Percentiles rank a stretch among this genome's conserved stretches.
Evolutionary conservation across 1,284 basidiomycete species (phyloP).

Genomic region (Dichomitus squalens): DNA sequence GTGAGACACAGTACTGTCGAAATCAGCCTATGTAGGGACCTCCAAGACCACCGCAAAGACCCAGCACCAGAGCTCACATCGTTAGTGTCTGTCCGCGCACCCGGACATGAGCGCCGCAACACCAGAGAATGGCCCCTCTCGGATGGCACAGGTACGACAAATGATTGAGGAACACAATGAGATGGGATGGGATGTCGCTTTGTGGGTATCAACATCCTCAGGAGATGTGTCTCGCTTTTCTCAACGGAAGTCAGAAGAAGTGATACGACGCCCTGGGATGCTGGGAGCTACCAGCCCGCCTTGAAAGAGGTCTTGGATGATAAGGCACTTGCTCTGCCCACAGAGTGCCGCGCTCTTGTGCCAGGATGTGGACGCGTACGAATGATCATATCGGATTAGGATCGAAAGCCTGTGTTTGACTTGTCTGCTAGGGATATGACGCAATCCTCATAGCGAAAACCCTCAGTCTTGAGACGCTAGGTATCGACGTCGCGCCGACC

Average conservation of each 20-base stretch:
- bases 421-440: conserved; percentile 55
- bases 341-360: conserved; percentile 61
- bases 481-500: conserved; percentile 59
- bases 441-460: conserved; percentile 50
- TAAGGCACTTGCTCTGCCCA: conserved; percentile 54
- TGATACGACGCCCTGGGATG: conserved; percentile 69
- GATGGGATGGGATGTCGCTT: conserved; percentile 27
- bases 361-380: conserved; percentile 74
- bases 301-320: conserved; percentile 56
- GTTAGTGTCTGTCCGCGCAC: too few species aligned
- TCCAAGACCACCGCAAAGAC: too few species aligned
- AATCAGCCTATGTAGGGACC: too few species aligned
- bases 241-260: conserved; percentile 46
- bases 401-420: too few species aligned
- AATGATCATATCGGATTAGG: conserved; percentile 1
- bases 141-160: not conserved
- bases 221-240: too few species aligned
- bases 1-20: too few species aligned
- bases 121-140: not conserved
- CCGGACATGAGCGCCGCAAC: too few species aligned
- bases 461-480: conserved; percentile 52
- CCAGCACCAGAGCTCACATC: too few species aligned
- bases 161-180: conserved; percentile 6
- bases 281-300: conserved; percentile 54
- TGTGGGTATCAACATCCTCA: conserved; percentile 8